A percentile compares a stretch with the other conserved stretches of the same genome.
phyloP scores from a whole-genome alignment of 768 basidiomycete genomes.

The Lentinula detonsa region DNA sequence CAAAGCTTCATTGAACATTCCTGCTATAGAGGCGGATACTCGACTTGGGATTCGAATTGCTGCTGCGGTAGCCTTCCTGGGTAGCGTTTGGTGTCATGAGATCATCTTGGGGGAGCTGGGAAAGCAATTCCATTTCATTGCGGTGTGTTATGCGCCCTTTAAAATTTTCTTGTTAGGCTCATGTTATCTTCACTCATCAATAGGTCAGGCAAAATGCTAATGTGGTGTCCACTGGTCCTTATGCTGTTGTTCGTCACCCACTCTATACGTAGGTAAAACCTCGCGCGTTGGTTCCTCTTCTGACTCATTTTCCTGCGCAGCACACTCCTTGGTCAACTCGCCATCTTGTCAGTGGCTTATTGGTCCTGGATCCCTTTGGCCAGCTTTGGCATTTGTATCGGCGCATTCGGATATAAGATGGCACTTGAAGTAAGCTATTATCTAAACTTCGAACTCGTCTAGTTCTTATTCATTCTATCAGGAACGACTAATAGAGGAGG shows the following conservation, averaged over 20 bases:
- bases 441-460: background rate
- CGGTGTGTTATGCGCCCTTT: slow-evolving; percentile 13
- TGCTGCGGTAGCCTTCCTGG: slow-evolving; percentile 13
- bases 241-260: slow-evolving; percentile 30
- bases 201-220: slow-evolving; percentile 23
- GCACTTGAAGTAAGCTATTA: slow-evolving; percentile 20
- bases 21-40: background rate
- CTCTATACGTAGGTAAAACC: slow-evolving; percentile 20
- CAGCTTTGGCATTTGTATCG: slow-evolving; percentile 15
- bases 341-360: slow-evolving; percentile 17
- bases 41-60: background rate
- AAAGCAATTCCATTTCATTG: slow-evolving; percentile 24
- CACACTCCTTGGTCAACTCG: slow-evolving; percentile 18
- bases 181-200: background rate
- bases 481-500: slow-evolving; percentile 23
- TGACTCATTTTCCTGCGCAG: background rate
- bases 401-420: slow-evolving; percentile 25
- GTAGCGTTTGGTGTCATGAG: slow-evolving; percentile 13
- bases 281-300: background rate
- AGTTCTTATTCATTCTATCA: slow-evolving; percentile 7
- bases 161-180: background rate
- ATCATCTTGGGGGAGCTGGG: slow-evolving; percentile 15
- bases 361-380: slow-evolving; percentile 30
- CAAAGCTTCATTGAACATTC: slow-evolving; percentile 1
- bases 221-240: slow-evolving; percentile 24